These are phyloP conservation scores for Cercophora scortea DNA, from an alignment of 495 filamentous ascomycete genomes.

Conservation along the genomic window DNA sequence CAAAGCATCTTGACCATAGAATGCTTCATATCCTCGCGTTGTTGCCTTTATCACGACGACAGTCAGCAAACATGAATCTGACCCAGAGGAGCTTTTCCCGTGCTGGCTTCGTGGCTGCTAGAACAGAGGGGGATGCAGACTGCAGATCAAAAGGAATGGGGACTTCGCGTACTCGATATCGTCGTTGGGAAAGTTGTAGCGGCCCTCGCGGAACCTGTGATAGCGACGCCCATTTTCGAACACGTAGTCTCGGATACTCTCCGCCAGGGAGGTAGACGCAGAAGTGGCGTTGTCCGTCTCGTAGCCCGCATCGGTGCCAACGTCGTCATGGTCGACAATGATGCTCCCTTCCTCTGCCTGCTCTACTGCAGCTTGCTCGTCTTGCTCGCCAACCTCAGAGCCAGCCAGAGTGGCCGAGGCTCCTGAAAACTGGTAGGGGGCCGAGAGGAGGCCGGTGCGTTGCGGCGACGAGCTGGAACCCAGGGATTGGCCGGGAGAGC, in stretches of 20 bases:
- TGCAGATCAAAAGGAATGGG: too few relatives aligned
- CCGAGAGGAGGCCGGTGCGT: too few relatives aligned
- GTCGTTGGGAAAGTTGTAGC: constrained; percentile 59
- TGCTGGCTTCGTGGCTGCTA: too few relatives aligned
- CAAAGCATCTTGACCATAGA: constrained; percentile 47
- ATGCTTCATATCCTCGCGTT: constrained; percentile 66
- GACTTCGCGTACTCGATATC: constrained; percentile 40
- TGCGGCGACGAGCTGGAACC: too few relatives aligned
- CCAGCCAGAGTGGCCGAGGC: not conserved
- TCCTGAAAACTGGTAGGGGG: not conserved
- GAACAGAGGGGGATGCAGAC: too few relatives aligned
- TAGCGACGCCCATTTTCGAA: constrained; percentile 64
- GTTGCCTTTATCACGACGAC: constrained; percentile 32
- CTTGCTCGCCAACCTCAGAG: constrained; percentile 9
- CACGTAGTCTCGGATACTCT: constrained; percentile 45
- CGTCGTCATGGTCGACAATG: constrained; percentile 21
- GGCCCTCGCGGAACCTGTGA: constrained; percentile 57
- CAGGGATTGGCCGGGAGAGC: too few relatives aligned
- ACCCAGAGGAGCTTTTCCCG: too few relatives aligned
- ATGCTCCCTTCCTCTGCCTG: constrained; percentile 27
- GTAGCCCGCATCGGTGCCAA: constrained; percentile 37
- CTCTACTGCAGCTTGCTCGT: constrained; percentile 14
- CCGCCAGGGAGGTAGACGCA: constrained; percentile 42
- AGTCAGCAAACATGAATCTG: not conserved
- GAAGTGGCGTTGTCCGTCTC: constrained; percentile 29